Base-by-base conservation (phyloP, 768 basidiomycete genomes). In the Symmetrospora coprosmae region DNA sequence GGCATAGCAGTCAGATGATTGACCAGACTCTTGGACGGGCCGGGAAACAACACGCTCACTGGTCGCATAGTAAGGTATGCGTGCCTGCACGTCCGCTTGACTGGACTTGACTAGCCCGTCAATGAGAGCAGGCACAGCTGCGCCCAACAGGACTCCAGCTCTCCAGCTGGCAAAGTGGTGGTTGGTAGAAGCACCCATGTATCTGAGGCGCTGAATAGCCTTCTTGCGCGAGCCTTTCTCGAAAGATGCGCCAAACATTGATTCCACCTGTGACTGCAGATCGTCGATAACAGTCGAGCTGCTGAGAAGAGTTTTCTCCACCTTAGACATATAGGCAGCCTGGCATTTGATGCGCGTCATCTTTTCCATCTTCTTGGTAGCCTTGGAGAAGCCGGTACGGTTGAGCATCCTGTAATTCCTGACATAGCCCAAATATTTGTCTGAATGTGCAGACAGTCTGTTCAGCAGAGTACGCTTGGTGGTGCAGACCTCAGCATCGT, bases 321-420 rank as follows among this genome's bases (percentile, higher is more conserved):
- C 86, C 73, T 82, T 84, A 69, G 90, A 86, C 35, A 76, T 74
- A 76, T 85, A 89, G 38, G 82, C 77, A 25, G 82, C 77, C 69
- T 85, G 81, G 21, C 81, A 82, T 13, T 79, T 76, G 33, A 86
- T 69, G 9, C 23, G 28, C 4, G 68, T 69, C 7, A 61, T 38
- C 53, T 69, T 69, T 30, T 69, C 68, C 4, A 62, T 38, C 35
- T 40, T 35, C 11, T 27, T 58, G 4, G 64, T 48, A 2, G 63
- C 64, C 63, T 68, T 69, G 2, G 66, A 61, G 39, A 69, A 68
- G 1, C 92, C 94, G 0, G 87, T 86, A 9, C 89, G 72, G 71
- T 99, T 97, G 38, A 96, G 73, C 43, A 85, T 81, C 83, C 88
- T 79, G 72, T 92, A 99, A 69, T 87, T 87, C 66, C 88, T 86